A percentile compares a stretch with the other conserved stretches of the same genome.
Conservation (phyloP, 495 filamentous ascomycete species). For the Aspergillus asperescens region DNA sequence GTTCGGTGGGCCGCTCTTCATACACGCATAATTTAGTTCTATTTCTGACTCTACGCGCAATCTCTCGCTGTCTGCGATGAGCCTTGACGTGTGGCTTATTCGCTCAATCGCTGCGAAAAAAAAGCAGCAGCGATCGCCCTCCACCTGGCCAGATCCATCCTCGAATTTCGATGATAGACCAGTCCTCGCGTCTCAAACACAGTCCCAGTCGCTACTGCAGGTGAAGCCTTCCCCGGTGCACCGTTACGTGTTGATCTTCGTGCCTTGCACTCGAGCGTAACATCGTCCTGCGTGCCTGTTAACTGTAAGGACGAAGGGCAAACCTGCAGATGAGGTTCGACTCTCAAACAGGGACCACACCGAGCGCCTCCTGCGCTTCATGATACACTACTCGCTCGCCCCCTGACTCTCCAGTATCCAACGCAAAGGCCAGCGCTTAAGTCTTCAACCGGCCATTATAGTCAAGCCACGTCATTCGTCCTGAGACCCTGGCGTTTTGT, state of each 20-base stretch:
- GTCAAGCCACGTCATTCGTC: not conserved
- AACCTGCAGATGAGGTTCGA: not conserved
- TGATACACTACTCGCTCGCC: not conserved
- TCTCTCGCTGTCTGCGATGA: no score
- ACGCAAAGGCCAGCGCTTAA: not conserved
- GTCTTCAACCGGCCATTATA: not conserved
- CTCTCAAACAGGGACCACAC: not conserved
- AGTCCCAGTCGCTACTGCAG: not conserved
- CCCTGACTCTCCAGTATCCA: not conserved
- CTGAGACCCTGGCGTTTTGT: not conserved
- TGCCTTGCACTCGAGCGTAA: not conserved
- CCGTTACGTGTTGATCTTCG: not conserved
- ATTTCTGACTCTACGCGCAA: not conserved
- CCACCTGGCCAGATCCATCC: not conserved
- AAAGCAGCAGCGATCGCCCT: not conserved
- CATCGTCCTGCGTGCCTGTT: not conserved
- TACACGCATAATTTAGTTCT: constrained; percentile 3
- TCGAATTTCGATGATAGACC: not conserved
- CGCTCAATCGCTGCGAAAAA: not conserved
- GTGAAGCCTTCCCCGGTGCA: no score
- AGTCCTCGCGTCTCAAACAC: not conserved
- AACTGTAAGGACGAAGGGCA: not conserved
- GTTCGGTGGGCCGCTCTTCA: not conserved
- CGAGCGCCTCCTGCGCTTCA: constrained; percentile 7
- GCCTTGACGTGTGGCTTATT: constrained; percentile 4